Evolutionary conservation across 257 asterid genomes (phyloP), one percentile per base, ranked within the genome.

Genomic region (Echites panduratus): DNA sequence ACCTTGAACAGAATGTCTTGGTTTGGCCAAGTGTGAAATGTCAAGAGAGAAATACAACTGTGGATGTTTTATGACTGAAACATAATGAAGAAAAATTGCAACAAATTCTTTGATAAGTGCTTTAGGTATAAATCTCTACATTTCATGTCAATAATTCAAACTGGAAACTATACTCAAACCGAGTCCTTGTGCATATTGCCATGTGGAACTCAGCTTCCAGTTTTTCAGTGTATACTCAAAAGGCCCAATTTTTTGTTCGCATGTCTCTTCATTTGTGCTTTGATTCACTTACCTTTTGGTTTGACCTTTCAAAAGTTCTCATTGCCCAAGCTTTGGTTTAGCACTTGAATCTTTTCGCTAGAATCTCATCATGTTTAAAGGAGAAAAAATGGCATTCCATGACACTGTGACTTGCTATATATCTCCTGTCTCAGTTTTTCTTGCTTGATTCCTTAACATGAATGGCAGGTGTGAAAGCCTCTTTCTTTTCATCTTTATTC

Each of bases 401-500:
- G 4, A 63, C 3, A 6, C 19, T 35, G 68, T 11, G 2, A 9
- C n/a, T 40, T 17, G 48, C 27, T 17, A 64, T 43, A 26, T 5
- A 49, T 72, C 43, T 26, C 40, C 45, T 65, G 17, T 66, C 17
- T 49, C 35, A 7, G 24, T 5, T 27, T 29, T 69, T 63, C 26
- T 4, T 77, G 54, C 19, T 53, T 71, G 73, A 68, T 54, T 62
- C 17, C 48, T 19, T 41, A 38, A 41, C 38, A 19, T 27, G 20
- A 8, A 16, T 3, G 0, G 1, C 16, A 38, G 8, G 44, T 73
- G 63, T 50, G 24, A 52, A 41, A 32, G 9, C 29, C 71, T 69
- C 45, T 61, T 53, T 45, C 70, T 67, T 49, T n/a, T 70, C 24
- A 14, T 64, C 35, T 64, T 58, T 5, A 61, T 26, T 52, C 68